These are phyloP conservation scores for Eimeria necatrix DNA, from an alignment of 169 alveolate genomes.

Conservation along the genomic window DNA sequence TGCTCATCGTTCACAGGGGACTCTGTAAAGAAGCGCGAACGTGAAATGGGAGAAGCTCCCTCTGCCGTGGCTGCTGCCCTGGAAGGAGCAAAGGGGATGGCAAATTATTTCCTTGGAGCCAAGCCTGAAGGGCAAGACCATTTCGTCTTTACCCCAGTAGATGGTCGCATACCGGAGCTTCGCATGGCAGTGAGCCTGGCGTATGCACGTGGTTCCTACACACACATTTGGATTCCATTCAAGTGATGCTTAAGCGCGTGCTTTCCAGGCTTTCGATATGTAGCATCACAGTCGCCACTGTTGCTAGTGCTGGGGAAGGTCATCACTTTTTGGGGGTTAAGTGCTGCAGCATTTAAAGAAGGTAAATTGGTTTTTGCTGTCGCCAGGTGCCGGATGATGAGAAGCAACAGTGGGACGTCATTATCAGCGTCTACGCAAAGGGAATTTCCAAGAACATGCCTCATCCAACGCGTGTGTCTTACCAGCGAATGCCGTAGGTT, in stretches of 20 bases:
- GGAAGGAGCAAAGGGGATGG: slow-evolving; percentile 79
- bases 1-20: slow-evolving; percentile 56
- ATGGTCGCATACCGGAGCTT: slow-evolving; percentile 79
- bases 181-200: slow-evolving; percentile 73
- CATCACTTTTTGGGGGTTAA: no score
- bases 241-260: no score
- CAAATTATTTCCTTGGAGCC: slow-evolving; percentile 78
- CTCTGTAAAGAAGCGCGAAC: slow-evolving; percentile 50
- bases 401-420: slow-evolving; percentile 92
- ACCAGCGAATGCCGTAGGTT: slow-evolving; percentile 80
- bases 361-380: not conserved
- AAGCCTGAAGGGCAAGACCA: slow-evolving; percentile 76
- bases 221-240: not conserved
- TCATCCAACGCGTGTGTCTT: slow-evolving; percentile 86
- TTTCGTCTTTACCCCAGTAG: slow-evolving; percentile 67
- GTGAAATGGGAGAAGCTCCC: slow-evolving; percentile 79
- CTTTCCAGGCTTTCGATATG: no score
- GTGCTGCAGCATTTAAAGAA: no score
- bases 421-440: slow-evolving; percentile 87
- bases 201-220: not conserved
- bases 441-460: slow-evolving; percentile 65
- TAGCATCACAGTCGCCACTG: no score
- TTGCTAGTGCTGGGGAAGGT: no score
- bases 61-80: slow-evolving; percentile 73
- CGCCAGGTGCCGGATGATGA: slow-evolving; percentile 86